Evolutionary conservation across 2,329 filamentous ascomycete species (phyloP).

Genomic region (Epichloe brachyelytri): DNA sequence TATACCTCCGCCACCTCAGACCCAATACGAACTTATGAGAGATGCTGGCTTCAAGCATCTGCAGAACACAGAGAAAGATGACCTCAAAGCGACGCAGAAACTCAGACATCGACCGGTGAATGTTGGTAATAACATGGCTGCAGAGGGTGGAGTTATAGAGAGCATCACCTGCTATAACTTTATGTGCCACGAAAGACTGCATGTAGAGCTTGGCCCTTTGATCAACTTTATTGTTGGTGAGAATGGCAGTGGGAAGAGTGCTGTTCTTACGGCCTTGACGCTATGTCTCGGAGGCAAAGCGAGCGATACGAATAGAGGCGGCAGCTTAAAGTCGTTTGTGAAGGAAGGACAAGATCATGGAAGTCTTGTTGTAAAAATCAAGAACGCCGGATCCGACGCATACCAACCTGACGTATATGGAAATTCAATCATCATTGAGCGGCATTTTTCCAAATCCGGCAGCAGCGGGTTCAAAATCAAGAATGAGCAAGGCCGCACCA

Average conservation of each 20-base stretch:
- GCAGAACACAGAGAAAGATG: constrained; percentile 42
- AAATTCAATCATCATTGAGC: constrained; percentile 76
- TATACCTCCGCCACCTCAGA: constrained; percentile 27
- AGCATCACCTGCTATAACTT: constrained; percentile 82
- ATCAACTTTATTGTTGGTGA: constrained; percentile 98
- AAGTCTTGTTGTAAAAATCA: constrained; percentile 70
- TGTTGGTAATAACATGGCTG: constrained; percentile 56
- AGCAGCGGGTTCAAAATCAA: constrained; percentile 81
- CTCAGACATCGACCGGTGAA: constrained; percentile 36
- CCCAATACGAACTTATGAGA: constrained; percentile 49
- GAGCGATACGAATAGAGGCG: constrained; percentile 80
- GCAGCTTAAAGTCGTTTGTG: constrained; percentile 79
- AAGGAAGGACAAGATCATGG: constrained; percentile 75
- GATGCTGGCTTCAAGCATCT: constrained; percentile 48
- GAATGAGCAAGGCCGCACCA: constrained; percentile 50
- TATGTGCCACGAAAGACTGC: constrained; percentile 83
- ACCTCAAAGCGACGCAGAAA: constrained; percentile 51
- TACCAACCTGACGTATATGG: constrained; percentile 78
- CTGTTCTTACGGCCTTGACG: constrained; percentile 82
- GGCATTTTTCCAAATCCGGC: constrained; percentile 66
- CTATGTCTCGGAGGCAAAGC: constrained; percentile 93
- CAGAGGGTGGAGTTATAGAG: constrained; percentile 79
- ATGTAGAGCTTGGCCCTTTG: constrained; percentile 75
- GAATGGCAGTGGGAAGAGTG: constrained; percentile 96
- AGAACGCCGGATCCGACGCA: constrained; percentile 76